Percentiles rank a stretch among this genome's conserved stretches.
Conservation (phyloP, 352 stramenopile species). For the Blastocystis sp. region DNA sequence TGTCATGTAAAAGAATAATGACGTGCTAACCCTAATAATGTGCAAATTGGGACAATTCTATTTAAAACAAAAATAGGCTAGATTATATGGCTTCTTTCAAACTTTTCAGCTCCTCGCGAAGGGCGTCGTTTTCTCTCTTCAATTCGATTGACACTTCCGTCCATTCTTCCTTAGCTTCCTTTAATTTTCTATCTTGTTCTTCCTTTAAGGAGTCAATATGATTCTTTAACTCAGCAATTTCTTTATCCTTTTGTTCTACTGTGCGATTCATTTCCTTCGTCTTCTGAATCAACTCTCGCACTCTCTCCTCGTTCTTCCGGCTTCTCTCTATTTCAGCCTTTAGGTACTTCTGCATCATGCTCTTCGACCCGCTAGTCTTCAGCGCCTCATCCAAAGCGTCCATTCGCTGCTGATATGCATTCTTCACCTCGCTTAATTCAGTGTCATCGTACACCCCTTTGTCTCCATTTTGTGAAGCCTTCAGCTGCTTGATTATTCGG, state of each 20-base stretch:
- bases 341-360: not conserved
- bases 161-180: not conserved
- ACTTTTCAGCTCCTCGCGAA: not conserved
- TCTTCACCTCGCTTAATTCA: not conserved
- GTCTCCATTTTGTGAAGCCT: not conserved
- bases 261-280: not conserved
- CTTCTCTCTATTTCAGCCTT: not conserved
- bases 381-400: not conserved
- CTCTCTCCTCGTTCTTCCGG: not conserved
- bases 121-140: not conserved
- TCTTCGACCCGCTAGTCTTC: not conserved
- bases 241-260: slow-evolving; percentile 17
- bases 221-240: not conserved
- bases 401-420: not conserved
- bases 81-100: not conserved
- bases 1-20: not conserved
- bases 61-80: slow-evolving; percentile 23
- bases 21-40: not conserved
- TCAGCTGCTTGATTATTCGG: not conserved
- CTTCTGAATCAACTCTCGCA: not conserved
- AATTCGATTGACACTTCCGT: not conserved
- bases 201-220: not conserved
- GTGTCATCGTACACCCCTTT: not conserved
- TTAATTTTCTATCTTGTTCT: not conserved
- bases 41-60: not conserved